Evolutionary conservation across 768 basidiomycete genomes (phyloP), one percentile per base, ranked within the genome.

Genomic region (Jaapia argillacea): DNA sequence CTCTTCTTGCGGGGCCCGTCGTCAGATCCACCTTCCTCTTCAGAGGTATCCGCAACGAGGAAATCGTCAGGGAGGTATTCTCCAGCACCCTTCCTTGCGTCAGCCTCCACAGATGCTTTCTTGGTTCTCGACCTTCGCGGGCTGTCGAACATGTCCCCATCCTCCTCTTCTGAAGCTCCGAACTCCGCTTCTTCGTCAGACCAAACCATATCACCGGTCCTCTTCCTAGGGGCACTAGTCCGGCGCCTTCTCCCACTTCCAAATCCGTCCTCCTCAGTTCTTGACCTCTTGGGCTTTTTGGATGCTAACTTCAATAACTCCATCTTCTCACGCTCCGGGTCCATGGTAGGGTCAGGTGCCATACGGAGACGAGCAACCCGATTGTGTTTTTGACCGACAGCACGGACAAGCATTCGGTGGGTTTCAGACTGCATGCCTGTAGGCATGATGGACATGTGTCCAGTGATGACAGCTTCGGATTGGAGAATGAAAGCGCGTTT

Each of bases 371-470:
- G 76, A 4, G 87, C 81, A 18, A 84, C 74, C 56, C 86, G 86
- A 61, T 71, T 82, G 62, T 92, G 84, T 59, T 84, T 83, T 55
- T 90, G 85, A 24, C 83, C 85, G 5, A 91, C 86, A 28, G 86
- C 81, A 27, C 82, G 79, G 5, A 90, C 91, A 28, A 93, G 71
- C 77, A 88, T 83, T 41, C 85, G 77, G 60, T 94, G 90, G 12
- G 87, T 87, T 60, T 86, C 83, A 4, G 84, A 85, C 57, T 90
- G 83, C 83, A 92, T 90, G 46, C 85, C 84, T 3, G 87, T 85
- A 2, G 91, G 91, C 2, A 83, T 81, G 46, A 94, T 67, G 33
- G 78, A 72, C 77, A 93, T 82, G 54, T 81, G 78, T 31, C 90
- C 90, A 2, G 86, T 85, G 45, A 92, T 70, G 46, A 83, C 67